Conservation (phyloP, 306 rosid species). For the Cucurbita maxima region DNA sequence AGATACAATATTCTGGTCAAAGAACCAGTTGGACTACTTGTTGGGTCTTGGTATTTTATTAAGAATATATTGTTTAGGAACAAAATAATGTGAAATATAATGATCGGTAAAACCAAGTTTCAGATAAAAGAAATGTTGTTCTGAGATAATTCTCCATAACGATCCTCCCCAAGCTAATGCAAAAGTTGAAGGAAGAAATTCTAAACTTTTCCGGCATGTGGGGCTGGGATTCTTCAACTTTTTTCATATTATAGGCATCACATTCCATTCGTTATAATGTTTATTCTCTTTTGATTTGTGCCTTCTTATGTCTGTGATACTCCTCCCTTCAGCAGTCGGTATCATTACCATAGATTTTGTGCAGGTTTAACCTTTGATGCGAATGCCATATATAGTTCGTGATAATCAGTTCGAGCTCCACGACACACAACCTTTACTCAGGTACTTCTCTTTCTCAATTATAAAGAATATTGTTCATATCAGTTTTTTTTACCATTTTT, state of each 20-base stretch:
- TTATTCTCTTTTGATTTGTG: constrained; percentile 30
- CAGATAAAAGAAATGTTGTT: not conserved
- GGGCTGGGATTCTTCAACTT: constrained; percentile 53
- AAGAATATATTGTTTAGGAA: not conserved
- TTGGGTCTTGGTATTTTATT: not conserved
- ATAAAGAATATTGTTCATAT: too few relatives aligned
- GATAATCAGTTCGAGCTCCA: not conserved
- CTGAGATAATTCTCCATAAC: not conserved
- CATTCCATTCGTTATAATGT: constrained; percentile 44
- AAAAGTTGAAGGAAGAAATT: constrained; percentile 21
- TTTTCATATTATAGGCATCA: constrained; percentile 39
- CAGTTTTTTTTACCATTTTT: too few relatives aligned
- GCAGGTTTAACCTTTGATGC: not conserved
- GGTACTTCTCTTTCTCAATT: too few relatives aligned
- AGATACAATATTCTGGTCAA: not conserved
- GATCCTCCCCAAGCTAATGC: not conserved
- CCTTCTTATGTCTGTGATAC: constrained; percentile 18
- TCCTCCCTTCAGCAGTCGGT: constrained; percentile 18
- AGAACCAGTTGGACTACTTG: constrained; percentile 2
- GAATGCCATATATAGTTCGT: not conserved
- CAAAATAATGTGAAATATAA: not conserved
- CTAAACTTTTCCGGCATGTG: constrained; percentile 19
- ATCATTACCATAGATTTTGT: constrained; percentile 8
- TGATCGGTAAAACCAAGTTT: not conserved
- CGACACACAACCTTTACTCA: not conserved